phyloP scores from a whole-genome alignment of 345 rosid genomes.

The Lenwebbia sp. region DNA sequence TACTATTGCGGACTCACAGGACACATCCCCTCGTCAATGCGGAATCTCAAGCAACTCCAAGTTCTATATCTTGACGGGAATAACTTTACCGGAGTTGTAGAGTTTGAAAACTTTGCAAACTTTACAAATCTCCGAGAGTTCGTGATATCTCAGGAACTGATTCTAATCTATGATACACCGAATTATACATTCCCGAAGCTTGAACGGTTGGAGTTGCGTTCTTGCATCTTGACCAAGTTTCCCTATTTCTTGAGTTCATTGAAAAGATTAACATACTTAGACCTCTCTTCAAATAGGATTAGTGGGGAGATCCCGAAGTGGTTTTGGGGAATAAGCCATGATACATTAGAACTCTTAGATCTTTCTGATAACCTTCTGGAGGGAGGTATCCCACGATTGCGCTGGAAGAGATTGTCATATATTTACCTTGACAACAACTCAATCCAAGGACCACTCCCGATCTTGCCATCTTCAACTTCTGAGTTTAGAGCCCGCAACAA shows the following conservation, averaged over 20 bases:
- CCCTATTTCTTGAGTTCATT: too few relatives aligned
- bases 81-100: too few relatives aligned
- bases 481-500: fast-evolving
- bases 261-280: too few relatives aligned
- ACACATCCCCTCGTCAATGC: neutral
- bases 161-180: too few relatives aligned
- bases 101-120: neutral
- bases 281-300: neutral
- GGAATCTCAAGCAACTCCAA: neutral
- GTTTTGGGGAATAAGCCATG: neutral
- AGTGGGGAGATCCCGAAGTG: neutral
- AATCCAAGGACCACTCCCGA: neutral
- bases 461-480: neutral
- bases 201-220: fast-evolving
- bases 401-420: fast-evolving
- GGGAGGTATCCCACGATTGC: neutral
- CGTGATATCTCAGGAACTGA: too few relatives aligned
- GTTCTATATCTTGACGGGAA: fast-evolving
- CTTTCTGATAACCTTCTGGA: neutral
- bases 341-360: fast-evolving
- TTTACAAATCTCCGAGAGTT: neutral
- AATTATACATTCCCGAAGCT: neutral
- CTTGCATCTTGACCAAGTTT: neutral
- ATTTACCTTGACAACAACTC: neutral
- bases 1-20: neutral